Evolutionary conservation across 495 filamentous ascomycete genomes (phyloP), one percentile per base, ranked within the genome.

Genomic region (Darksidea phi): DNA sequence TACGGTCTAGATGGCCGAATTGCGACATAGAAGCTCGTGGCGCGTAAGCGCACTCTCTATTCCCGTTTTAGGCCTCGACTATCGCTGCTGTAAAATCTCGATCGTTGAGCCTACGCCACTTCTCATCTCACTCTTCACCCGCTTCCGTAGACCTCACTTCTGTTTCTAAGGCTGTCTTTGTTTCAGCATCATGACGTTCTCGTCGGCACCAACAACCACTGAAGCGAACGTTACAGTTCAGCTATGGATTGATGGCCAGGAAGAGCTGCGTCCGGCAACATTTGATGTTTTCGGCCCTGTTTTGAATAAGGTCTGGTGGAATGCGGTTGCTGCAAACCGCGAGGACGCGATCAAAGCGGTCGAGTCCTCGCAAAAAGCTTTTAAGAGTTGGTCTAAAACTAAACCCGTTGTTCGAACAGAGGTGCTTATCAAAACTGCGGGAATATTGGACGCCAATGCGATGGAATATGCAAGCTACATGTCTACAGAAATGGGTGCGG

Each of bases 401-500:
- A 80, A 80, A 38, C 80, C 86, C 12, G 73, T 76, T 21, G 66
- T 76, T 37, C 86, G 88, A 21, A 83, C 88, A 38, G 36, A 7
- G 7, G 15, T 38, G 15, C 15, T 38, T 7, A 8, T 38, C 8
- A 38, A 38, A 15, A 85, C 85, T 24, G 85, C 87, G n/a, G 82
- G 86, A 17, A 75, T 91, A 57, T 75, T 96, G 66, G 75, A 79
- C 6, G 70, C 70, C 20, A 78, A 85, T 17, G 76, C 75, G 23
- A 80, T 84, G 26, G 88, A 92, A 70, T 63, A 91, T 34, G 76
- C 71, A 28, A 65, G 74, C 32, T 85, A 85, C 64, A 81, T 88
- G 77, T 73, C 74, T 23, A 76, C 83, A 24, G 91, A 95, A 72
- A 90, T 87, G 0, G 88, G 84, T 2, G 81, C 82, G 0, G 68